Evolutionary conservation across 2,329 filamentous ascomycete genomes (phyloP).

Genomic region (Ophiognomonia clavigignenti-juglandacearum): DNA sequence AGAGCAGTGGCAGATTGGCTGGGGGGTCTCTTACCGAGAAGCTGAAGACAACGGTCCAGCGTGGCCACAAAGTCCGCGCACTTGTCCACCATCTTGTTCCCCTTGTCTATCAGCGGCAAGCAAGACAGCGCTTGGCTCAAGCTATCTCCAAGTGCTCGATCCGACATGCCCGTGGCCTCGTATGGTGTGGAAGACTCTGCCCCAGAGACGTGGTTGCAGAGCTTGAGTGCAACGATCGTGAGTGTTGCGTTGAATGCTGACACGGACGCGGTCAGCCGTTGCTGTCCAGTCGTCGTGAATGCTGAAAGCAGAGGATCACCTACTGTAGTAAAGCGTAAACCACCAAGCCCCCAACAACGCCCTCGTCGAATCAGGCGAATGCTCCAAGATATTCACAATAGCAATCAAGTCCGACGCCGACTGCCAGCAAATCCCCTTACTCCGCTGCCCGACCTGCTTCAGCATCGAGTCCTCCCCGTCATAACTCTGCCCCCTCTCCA

Average conservation of each 20-base stretch:
- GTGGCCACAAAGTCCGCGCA: slow-evolving; percentile 13
- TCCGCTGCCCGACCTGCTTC: slow-evolving; percentile 19
- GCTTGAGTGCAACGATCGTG: slow-evolving; percentile 13
- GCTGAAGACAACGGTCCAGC: slow-evolving; percentile 11
- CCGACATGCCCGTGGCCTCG: slow-evolving; percentile 4
- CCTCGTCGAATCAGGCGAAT: slow-evolving; percentile 11
- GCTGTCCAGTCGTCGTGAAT: no score
- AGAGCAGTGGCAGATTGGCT: background rate
- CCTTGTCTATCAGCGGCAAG: slow-evolving; percentile 15
- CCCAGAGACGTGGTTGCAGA: slow-evolving; percentile 11
- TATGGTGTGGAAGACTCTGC: background rate
- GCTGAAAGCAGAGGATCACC: no score
- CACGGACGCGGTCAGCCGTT: background rate
- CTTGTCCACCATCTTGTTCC: slow-evolving; percentile 17
- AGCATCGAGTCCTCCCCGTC: slow-evolving; percentile 16
- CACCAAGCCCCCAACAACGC: slow-evolving; percentile 26
- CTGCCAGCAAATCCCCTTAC: slow-evolving; percentile 19
- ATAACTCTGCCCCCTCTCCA: slow-evolving; percentile 3
- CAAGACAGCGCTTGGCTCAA: slow-evolving; percentile 9
- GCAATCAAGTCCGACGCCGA: slow-evolving; percentile 21
- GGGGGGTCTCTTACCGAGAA: slow-evolving; percentile 6
- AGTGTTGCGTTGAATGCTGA: slow-evolving; percentile 20
- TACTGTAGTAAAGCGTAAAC: slow-evolving; percentile 28
- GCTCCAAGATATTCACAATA: slow-evolving; percentile 18
- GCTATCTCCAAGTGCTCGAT: slow-evolving; percentile 1